Percentiles rank a stretch among this genome's conserved stretches.
phyloP scores from a whole-genome alignment of 2,329 filamentous ascomycete species.

The Neopestalotiopsis clavispora region DNA sequence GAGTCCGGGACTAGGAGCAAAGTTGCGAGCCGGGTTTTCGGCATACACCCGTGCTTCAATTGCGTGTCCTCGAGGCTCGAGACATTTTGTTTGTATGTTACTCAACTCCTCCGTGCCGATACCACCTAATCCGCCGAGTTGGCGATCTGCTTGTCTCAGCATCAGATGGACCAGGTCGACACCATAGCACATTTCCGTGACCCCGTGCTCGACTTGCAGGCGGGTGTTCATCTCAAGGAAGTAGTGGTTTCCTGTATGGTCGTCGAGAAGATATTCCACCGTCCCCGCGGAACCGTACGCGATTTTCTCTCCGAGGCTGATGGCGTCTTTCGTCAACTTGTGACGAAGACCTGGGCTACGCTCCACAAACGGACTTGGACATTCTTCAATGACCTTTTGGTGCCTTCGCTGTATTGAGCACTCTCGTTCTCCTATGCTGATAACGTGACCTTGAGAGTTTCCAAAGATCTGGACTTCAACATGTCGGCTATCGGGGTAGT shows the following conservation, averaged over 20 bases:
- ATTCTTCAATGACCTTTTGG: slow-evolving; percentile 75
- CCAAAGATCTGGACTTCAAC: slow-evolving; percentile 73
- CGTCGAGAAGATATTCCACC: slow-evolving; percentile 66
- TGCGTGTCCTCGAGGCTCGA: slow-evolving; percentile 34
- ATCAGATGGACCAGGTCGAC: slow-evolving; percentile 70
- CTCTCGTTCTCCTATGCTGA: slow-evolving; percentile 68
- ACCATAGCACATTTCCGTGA: slow-evolving; percentile 78
- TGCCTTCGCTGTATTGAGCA: slow-evolving; percentile 71
- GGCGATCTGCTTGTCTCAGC: slow-evolving; percentile 40
- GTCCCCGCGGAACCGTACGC: slow-evolving; percentile 40
- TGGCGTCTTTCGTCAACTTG: slow-evolving; percentile 25
- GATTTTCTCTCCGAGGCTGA: slow-evolving; percentile 26
- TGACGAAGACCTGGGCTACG: slow-evolving; percentile 38
- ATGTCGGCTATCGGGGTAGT: slow-evolving; percentile 64
- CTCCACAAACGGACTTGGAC: slow-evolving; percentile 63
- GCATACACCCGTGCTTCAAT: slow-evolving; percentile 47
- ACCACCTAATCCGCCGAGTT: slow-evolving; percentile 28
- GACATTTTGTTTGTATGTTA: slow-evolving; percentile 13
- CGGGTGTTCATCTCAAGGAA: slow-evolving; percentile 62
- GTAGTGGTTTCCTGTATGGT: slow-evolving; percentile 63
- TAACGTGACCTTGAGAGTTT: slow-evolving; percentile 60
- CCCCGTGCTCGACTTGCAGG: slow-evolving; percentile 78
- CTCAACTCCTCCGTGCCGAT: slow-evolving; percentile 23
- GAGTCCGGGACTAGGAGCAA: slow-evolving; percentile 62
- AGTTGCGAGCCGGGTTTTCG: slow-evolving; percentile 61